Evolutionary conservation across 176 grass and related monocot genomes (phyloP), one percentile per base, ranked within the genome.

Genomic region (Aegilops longissima): DNA sequence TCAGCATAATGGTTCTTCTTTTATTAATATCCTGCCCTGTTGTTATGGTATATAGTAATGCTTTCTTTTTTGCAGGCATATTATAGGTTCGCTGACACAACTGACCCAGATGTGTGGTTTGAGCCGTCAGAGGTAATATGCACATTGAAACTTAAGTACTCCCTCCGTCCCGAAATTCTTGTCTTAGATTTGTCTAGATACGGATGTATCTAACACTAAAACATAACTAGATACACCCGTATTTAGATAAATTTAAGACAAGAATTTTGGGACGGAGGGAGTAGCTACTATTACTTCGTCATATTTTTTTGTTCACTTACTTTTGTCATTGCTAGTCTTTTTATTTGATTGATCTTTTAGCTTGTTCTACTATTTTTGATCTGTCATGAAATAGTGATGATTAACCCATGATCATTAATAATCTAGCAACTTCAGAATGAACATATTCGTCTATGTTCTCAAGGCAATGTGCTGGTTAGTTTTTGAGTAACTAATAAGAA

Each of bases 71-170:
- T 89, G 23, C 79, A 99, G 97, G 80, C 94, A 85, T 96, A 99
- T 79, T 99, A 96, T 87, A 92, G 90, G n/a, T 99, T 90, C 80
- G 83, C 90, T 87, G 97, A 99, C 65, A 87, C 92, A 87, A 94
- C 87, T 94, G 75, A 96, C 45, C 97, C 97, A 77, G 97, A 99
- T 90, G 97, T 96, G 74, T 99, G 97, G 97, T 99, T 99, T 64
- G 94, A 99, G 68, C 94, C 92, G 45, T 90, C 94, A 73, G 90
- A 90, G 97, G 97, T 99, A 93, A 80, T 76, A 31, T 73, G 39
- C 63, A 70, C 59, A 67, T 62, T 70, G 51, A 69, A 30, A 18
- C 8, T 70, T 47, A 16, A 61, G 38, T 27, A 78, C 33, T 34
- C 33, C 33, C 33, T 34, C 33, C 27, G 27, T 27, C 27, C 27